Percentiles rank a stretch among this genome's conserved stretches.
Conservation (phyloP, 2,329 filamentous ascomycete species). For the Malbranchea cinnamomea region DNA sequence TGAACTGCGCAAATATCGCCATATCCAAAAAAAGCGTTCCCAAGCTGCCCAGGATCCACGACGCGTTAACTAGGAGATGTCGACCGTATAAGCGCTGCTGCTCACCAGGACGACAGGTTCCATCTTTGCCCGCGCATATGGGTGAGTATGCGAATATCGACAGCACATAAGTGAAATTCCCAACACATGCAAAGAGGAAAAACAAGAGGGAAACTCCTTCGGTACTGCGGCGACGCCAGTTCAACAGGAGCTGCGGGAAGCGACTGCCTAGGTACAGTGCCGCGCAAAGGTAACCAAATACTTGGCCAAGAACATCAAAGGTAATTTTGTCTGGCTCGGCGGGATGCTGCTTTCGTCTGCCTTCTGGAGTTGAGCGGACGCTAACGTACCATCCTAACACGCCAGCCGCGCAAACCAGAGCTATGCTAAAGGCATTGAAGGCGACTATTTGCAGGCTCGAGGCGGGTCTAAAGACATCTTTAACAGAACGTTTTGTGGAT, state of each 20-base stretch:
- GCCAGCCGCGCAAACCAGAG: slow-evolving; percentile 73
- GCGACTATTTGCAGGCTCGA: slow-evolving; percentile 34
- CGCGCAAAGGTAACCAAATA: slow-evolving; percentile 90
- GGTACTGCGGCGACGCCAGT: slow-evolving; percentile 81
- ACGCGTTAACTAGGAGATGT: slow-evolving; percentile 80
- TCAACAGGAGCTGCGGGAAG: slow-evolving; percentile 78
- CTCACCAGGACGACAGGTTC: slow-evolving; percentile 50
- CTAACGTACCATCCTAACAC: slow-evolving; percentile 74
- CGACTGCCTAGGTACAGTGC: slow-evolving; percentile 77
- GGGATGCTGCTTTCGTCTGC: slow-evolving; percentile 13
- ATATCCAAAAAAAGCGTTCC: slow-evolving; percentile 77
- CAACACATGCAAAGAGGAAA: slow-evolving; percentile 90
- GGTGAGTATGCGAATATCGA: slow-evolving; percentile 86
- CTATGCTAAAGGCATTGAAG: slow-evolving; percentile 61
- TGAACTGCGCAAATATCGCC: slow-evolving; percentile 82
- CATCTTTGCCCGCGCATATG: slow-evolving; percentile 35
- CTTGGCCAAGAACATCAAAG: slow-evolving; percentile 67
- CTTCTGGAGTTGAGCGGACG: slow-evolving; percentile 28
- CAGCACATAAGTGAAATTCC: slow-evolving; percentile 84
- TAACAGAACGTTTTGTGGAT: slow-evolving; percentile 21
- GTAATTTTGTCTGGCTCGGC: slow-evolving; percentile 32
- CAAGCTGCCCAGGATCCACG: slow-evolving; percentile 79
- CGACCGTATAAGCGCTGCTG: slow-evolving; percentile 51
- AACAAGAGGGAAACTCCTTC: slow-evolving; percentile 90
- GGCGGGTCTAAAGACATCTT: slow-evolving; percentile 13